Evolutionary conservation across 1,284 basidiomycete species (phyloP).

Genomic region (Athelia psychrophila): DNA sequence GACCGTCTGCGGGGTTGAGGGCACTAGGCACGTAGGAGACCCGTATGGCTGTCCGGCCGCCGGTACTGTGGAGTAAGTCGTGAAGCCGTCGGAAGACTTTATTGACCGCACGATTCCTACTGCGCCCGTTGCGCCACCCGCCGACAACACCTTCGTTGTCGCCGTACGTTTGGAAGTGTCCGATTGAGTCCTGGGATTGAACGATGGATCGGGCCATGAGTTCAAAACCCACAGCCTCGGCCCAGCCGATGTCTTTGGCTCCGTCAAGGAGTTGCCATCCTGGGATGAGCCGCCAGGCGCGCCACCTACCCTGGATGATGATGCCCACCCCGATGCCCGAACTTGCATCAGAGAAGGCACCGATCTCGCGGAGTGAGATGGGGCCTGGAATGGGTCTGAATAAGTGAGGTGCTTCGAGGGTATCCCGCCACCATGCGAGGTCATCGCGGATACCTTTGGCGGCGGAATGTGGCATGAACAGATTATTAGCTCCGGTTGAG

Average conservation of each 20-base stretch:
- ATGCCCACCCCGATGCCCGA: conserved; percentile 31
- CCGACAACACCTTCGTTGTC: conserved; percentile 39
- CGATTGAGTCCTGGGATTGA: too few relatives aligned
- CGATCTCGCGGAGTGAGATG: conserved; percentile 17
- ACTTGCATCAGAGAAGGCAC: conserved; percentile 42
- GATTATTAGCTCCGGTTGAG: conserved; percentile 11
- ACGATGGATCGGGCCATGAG: conserved; percentile 26
- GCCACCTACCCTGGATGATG: conserved; percentile 29
- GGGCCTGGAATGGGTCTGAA: conserved; percentile 25
- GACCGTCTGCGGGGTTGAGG: conserved; percentile 17
- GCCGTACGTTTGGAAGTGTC: conserved; percentile 24
- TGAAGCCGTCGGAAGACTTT: background rate
- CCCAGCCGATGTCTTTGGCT: conserved; percentile 30
- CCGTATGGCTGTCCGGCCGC: conserved; percentile 5
- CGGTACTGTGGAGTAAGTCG: background rate
- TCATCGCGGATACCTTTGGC: conserved; percentile 18
- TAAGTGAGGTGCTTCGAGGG: conserved; percentile 11
- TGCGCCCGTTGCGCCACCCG: conserved; percentile 33
- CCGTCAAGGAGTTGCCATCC: conserved; percentile 25
- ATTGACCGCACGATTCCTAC: conserved; percentile 25
- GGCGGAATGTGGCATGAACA: conserved; percentile 23
- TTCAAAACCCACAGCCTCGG: conserved; percentile 34
- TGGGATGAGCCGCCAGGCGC: conserved; percentile 31
- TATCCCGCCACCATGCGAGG: conserved; percentile 34
- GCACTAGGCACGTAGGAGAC: conserved; percentile 26